These are phyloP conservation scores for Debaryomycetaceae sp. DNA, from an alignment of 1,139 yeast genomes.

Conservation along the genomic window DNA sequence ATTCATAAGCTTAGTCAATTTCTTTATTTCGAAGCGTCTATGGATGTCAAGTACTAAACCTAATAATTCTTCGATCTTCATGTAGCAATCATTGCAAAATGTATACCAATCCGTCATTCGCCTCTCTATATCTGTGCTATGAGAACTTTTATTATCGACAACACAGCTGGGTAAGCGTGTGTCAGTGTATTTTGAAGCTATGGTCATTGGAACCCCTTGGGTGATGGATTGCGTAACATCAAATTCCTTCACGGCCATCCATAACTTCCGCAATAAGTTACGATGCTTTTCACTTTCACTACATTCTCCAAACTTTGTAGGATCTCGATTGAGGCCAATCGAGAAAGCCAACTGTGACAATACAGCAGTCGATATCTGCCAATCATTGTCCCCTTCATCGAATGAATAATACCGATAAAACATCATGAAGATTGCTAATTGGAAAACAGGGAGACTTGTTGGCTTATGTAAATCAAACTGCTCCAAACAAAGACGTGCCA, in stretches of 20 bases:
- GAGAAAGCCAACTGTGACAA: conserved; percentile 45
- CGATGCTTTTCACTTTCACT: conserved; percentile 23
- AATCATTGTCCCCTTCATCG: conserved; percentile 44
- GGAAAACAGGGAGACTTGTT: conserved; percentile 19
- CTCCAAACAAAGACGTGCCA: conserved; percentile 25
- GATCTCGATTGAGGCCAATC: conserved; percentile 49
- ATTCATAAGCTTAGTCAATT: conserved; percentile 19
- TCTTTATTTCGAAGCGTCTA: conserved; percentile 14
- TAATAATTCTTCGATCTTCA: conserved; percentile 19
- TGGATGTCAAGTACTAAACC: conserved; percentile 22
- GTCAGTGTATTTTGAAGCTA: conserved; percentile 29
- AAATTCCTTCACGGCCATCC: conserved; percentile 44
- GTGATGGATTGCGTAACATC: conserved; percentile 33
- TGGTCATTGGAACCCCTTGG: conserved; percentile 37
- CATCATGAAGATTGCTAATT: conserved; percentile 36
- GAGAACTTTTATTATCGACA: conserved; percentile 24
- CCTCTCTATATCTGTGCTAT: conserved; percentile 27
- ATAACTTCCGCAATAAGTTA: conserved; percentile 48
- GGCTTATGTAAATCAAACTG: conserved; percentile 19
- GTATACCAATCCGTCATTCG: conserved; percentile 20
- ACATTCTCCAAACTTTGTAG: conserved; percentile 25
- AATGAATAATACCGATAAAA: conserved; percentile 44
- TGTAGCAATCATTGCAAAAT: conserved; percentile 21
- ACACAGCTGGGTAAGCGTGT: conserved; percentile 29
- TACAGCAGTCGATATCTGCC: conserved; percentile 41